Evolutionary conservation across 805 yeast species (phyloP).

Genomic region (Myxozyma kluyveri): DNA sequence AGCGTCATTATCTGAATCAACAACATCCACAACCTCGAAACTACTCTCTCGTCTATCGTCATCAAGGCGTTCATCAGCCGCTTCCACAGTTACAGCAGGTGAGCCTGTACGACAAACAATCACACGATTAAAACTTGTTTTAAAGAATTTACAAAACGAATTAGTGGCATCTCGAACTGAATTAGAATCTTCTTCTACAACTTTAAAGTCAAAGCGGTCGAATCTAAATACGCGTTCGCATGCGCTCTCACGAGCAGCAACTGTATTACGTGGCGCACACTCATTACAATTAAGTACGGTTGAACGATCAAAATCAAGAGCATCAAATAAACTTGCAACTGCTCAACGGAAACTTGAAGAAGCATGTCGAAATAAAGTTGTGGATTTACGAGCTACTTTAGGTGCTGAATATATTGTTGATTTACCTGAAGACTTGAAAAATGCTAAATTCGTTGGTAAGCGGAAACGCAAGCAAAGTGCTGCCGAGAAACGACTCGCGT

Average conservation of each 20-base stretch:
- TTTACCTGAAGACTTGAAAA: not conserved
- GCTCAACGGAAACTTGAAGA: not conserved
- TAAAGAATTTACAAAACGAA: not conserved
- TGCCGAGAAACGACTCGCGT: not conserved
- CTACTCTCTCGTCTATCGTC: not conserved
- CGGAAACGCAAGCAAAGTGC: not conserved
- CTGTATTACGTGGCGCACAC: conserved; percentile 23
- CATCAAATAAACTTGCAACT: conserved; percentile 3
- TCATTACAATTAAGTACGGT: conserved; percentile 14
- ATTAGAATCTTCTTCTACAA: not conserved
- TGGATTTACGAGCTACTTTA: conserved; percentile 1
- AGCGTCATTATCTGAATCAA: too few relatives aligned
- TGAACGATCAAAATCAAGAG: conserved; percentile 6
- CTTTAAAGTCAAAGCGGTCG: not conserved
- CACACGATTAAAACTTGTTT: not conserved
- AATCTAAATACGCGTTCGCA: conserved; percentile 1
- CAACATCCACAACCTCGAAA: not conserved
- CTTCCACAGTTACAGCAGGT: not conserved
- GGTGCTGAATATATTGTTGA: not conserved
- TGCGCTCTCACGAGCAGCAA: conserved; percentile 6
- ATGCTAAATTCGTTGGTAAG: not conserved
- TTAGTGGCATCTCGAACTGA: not conserved
- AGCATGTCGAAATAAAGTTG: not conserved
- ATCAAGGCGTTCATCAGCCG: not conserved
- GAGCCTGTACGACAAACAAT: not conserved